Evolutionary conservation across 306 rosid genomes (phyloP).

Genomic region (Castanea mollissima): DNA sequence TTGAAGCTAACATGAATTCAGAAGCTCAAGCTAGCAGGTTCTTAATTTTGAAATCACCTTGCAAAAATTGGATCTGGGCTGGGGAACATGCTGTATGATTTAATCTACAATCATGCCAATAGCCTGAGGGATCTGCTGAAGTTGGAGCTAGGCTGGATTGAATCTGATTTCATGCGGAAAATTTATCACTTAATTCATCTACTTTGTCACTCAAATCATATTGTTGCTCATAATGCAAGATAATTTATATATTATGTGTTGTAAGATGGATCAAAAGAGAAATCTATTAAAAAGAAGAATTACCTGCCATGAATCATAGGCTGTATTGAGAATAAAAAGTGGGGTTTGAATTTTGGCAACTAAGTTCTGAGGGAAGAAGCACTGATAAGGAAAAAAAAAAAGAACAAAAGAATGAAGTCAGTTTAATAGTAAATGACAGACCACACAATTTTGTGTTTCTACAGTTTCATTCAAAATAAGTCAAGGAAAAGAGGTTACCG

Average conservation of each 20-base stretch:
- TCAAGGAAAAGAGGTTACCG: slow-evolving; percentile 42
- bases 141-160: slow-evolving; percentile 91
- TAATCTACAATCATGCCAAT: slow-evolving; percentile 83
- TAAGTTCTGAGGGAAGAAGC: slow-evolving; percentile 93
- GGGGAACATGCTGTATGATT: slow-evolving; percentile 68
- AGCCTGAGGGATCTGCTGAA: slow-evolving; percentile 83
- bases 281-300: slow-evolving; percentile 3
- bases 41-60: slow-evolving; percentile 43
- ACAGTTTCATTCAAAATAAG: slow-evolving; percentile 19
- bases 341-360: slow-evolving; percentile 70
- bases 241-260: not conserved
- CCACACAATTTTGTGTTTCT: slow-evolving; percentile 2
- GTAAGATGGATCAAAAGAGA: slow-evolving; percentile 8
- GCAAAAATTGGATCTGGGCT: slow-evolving; percentile 72
- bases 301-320: slow-evolving; percentile 99
- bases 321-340: slow-evolving; percentile 83
- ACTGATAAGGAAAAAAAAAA: slow-evolving; percentile 42
- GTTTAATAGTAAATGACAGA: slow-evolving; percentile 7
- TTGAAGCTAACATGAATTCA: not conserved
- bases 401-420: slow-evolving; percentile 16
- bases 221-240: not conserved
- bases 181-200: not conserved
- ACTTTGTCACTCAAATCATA: not conserved
- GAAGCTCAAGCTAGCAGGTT: slow-evolving; percentile 4
- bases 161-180: slow-evolving; percentile 49